A percentile compares a stretch with the other conserved stretches of the same genome.
Conservation (phyloP, 2,329 filamentous ascomycete genomes). For the Ophiocordyceps robertsii region DNA sequence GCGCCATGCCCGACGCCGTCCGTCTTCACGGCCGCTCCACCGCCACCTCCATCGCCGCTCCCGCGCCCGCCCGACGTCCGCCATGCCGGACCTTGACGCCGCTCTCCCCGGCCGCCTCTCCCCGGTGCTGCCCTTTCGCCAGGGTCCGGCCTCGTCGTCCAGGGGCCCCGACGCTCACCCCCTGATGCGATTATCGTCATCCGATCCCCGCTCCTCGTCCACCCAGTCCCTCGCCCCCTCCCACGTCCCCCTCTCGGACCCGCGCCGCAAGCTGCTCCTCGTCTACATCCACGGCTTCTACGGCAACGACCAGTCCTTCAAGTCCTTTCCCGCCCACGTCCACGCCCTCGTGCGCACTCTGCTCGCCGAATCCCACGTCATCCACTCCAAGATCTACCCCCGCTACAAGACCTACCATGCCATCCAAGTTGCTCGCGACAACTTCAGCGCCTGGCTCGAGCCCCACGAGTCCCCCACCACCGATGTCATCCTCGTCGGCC, state of each 20-base stretch:
- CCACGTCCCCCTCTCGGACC: constrained; percentile 6
- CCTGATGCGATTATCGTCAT: constrained; percentile 6
- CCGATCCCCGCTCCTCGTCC: constrained; percentile 36
- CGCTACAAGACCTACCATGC: constrained; percentile 64
- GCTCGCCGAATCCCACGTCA: constrained; percentile 58
- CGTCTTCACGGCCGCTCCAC: not conserved
- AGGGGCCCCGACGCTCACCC: not conserved
- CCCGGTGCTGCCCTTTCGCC: not conserved
- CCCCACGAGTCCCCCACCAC: constrained; percentile 63
- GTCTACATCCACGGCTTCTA: constrained; percentile 87
- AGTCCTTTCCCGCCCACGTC: constrained; percentile 76
- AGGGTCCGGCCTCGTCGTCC: no score
- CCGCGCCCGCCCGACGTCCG: not conserved
- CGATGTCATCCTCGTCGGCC: constrained; percentile 72
- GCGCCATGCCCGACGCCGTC: not conserved
- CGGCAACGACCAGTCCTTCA: constrained; percentile 77
- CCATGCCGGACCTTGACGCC: not conserved
- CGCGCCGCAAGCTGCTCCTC: constrained; percentile 50
- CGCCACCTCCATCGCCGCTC: not conserved
- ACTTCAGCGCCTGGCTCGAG: constrained; percentile 70
- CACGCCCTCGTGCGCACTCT: constrained; percentile 58
- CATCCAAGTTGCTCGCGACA: constrained; percentile 61
- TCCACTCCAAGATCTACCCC: constrained; percentile 80
- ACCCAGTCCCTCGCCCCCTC: constrained; percentile 27
- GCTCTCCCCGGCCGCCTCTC: not conserved